phyloP scores from a whole-genome alignment of 164 flowering plant species.

The Santalum album region DNA sequence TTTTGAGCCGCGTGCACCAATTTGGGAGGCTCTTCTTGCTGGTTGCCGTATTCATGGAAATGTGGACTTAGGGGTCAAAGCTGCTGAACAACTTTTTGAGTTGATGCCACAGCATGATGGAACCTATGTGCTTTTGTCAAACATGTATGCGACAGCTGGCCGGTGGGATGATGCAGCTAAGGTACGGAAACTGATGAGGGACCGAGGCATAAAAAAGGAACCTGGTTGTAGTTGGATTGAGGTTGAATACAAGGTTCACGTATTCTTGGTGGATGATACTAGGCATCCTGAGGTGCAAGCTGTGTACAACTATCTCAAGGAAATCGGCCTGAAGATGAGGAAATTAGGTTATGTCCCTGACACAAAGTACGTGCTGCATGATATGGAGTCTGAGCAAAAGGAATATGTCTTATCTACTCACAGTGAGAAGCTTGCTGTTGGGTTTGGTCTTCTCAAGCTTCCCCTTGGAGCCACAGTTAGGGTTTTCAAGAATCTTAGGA shows the following conservation, averaged over 20 bases:
- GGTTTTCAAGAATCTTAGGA: conserved; percentile 74
- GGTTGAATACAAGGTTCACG: conserved; percentile 60
- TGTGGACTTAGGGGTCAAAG: conserved; percentile 51
- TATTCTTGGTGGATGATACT: conserved; percentile 66
- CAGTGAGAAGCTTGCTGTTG: conserved; percentile 87
- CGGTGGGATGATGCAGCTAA: conserved; percentile 55
- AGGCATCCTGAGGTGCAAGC: conserved; percentile 51
- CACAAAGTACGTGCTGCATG: conserved; percentile 56
- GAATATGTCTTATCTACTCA: conserved; percentile 57
- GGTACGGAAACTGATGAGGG: conserved; percentile 66
- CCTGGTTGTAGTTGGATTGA: conserved; percentile 95
- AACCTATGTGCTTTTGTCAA: conserved; percentile 56
- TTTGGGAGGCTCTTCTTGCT: conserved; percentile 78
- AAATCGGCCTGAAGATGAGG: conserved; percentile 43
- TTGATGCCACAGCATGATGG: conserved; percentile 65
- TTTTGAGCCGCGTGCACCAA: conserved; percentile 45
- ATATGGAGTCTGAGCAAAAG: conserved; percentile 53
- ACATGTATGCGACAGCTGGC: conserved; percentile 52
- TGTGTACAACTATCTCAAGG: conserved; percentile 47
- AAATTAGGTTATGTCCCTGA: conserved; percentile 66
- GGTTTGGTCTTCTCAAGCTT: conserved; percentile 59
- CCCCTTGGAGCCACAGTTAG: conserved; percentile 60
- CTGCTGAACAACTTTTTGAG: conserved; percentile 59
- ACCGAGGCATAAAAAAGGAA: conserved; percentile 71
- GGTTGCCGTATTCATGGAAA: conserved; percentile 67